A percentile compares a stretch with the other conserved stretches of the same genome.
Conservation (phyloP, 164 flowering plant species). For the Umbilicus rupestris region DNA sequence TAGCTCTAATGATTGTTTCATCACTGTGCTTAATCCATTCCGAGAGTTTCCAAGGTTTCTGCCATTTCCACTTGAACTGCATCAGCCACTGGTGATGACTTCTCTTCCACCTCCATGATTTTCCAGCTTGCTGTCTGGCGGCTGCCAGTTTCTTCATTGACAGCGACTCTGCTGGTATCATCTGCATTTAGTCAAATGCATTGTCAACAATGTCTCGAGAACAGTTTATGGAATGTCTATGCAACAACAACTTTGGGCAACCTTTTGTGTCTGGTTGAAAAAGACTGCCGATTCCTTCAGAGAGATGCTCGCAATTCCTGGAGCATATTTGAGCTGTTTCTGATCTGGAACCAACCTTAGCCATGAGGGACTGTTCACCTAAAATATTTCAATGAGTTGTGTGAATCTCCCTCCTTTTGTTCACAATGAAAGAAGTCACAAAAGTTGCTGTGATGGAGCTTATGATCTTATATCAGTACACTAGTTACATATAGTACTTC, state of each 20-base stretch:
- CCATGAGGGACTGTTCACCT: too few relatives aligned
- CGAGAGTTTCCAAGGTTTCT: conserved; percentile 98
- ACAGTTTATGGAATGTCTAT: not conserved
- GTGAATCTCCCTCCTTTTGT: not conserved
- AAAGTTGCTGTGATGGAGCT: not conserved
- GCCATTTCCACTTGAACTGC: conserved; percentile 99
- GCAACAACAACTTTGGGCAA: not conserved
- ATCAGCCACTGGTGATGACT: conserved; percentile 94
- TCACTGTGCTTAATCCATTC: conserved; percentile 93
- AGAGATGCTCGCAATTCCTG: conserved; percentile 33
- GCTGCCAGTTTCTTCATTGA: conserved; percentile 60
- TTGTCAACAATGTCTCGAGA: not conserved
- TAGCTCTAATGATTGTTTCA: conserved; percentile 66
- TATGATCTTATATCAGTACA: too few relatives aligned
- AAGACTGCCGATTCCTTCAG: not conserved
- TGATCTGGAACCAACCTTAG: conserved; percentile 71
- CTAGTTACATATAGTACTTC: not conserved
- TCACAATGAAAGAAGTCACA: not conserved
- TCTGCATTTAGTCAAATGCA: conserved; percentile 31
- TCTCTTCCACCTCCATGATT: conserved; percentile 95
- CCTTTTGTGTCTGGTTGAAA: not conserved
- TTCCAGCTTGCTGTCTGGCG: conserved; percentile 64
- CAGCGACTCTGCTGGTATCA: conserved; percentile 70
- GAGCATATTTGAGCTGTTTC: conserved; percentile 79
- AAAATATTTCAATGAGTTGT: too few relatives aligned